phyloP scores from a whole-genome alignment of 352 stramenopile genomes.

The Phytophthora cactorum region DNA sequence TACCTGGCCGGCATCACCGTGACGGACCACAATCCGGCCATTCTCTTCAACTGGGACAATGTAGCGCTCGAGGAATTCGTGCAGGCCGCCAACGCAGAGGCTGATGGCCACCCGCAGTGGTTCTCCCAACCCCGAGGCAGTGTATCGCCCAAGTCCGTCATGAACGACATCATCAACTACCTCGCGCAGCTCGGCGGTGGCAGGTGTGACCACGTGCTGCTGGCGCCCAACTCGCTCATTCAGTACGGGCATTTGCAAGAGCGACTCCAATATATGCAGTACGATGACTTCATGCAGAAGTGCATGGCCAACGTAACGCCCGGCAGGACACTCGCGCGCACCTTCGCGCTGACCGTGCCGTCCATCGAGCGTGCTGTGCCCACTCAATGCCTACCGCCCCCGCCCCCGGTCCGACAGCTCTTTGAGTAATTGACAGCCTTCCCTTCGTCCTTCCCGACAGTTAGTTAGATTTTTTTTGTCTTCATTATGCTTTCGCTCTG shows the following conservation, averaged over 20 bases:
- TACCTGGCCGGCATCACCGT: constrained; percentile 42
- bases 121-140: constrained; percentile 43
- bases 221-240: constrained; percentile 53
- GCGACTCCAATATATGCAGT: constrained; percentile 54
- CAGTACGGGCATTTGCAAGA: constrained; percentile 54
- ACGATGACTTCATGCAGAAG: constrained; percentile 52
- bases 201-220: constrained; percentile 41
- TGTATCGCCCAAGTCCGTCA: constrained; percentile 41
- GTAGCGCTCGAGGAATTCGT: constrained; percentile 47
- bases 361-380: constrained; percentile 38
- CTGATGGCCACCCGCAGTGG: constrained; percentile 39
- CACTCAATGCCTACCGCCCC: constrained; percentile 43
- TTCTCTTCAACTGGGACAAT: constrained; percentile 46
- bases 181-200: constrained; percentile 47
- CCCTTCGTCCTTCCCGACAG: constrained; percentile 11
- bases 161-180: constrained; percentile 45
- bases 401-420: constrained; percentile 40
- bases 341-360: constrained; percentile 41
- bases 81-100: constrained; percentile 36
- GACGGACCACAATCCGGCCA: constrained; percentile 48
- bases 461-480: constrained; percentile 34
- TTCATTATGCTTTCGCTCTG: constrained; percentile 10
- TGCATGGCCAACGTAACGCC: constrained; percentile 44
- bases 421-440: constrained; percentile 47
- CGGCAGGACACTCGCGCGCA: constrained; percentile 42